Conservation (phyloP, 202 grass and related monocot genomes). For the Brachypodium distachyon region DNA sequence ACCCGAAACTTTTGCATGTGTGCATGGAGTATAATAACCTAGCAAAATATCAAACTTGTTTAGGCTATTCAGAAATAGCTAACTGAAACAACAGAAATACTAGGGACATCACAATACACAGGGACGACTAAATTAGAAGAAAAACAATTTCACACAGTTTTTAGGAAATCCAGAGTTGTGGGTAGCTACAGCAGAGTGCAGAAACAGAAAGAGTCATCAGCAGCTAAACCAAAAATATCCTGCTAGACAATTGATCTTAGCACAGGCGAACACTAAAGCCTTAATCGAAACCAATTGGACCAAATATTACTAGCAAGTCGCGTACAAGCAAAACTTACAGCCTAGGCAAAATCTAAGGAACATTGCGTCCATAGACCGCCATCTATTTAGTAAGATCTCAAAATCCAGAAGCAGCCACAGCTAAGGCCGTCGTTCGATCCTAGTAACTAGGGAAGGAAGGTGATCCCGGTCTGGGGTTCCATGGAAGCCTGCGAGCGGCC, state of each 20-base stretch:
- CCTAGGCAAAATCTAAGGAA: neutral
- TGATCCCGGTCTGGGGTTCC: too few species aligned
- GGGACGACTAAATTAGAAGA: neutral
- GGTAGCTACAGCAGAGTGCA: neutral
- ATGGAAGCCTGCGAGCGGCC: neutral
- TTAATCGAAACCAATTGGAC: neutral
- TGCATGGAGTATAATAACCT: constrained; percentile 71
- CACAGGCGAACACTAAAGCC: neutral
- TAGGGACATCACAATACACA: neutral
- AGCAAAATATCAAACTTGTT: neutral
- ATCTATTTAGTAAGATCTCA: neutral
- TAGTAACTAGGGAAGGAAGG: too few species aligned
- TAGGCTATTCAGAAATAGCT: neutral
- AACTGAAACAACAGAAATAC: neutral
- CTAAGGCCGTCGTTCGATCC: neutral
- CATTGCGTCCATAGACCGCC: neutral
- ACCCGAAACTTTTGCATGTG: constrained; percentile 13
- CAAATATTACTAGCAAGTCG: neutral
- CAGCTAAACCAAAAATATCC: neutral
- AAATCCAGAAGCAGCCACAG: neutral
- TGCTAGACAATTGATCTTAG: neutral
- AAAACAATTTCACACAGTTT: neutral
- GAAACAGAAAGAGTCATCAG: neutral
- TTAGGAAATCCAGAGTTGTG: neutral
- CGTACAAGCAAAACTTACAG: neutral